phyloP scores from a whole-genome alignment of 768 basidiomycete genomes.

The Heimioporus sp. region DNA sequence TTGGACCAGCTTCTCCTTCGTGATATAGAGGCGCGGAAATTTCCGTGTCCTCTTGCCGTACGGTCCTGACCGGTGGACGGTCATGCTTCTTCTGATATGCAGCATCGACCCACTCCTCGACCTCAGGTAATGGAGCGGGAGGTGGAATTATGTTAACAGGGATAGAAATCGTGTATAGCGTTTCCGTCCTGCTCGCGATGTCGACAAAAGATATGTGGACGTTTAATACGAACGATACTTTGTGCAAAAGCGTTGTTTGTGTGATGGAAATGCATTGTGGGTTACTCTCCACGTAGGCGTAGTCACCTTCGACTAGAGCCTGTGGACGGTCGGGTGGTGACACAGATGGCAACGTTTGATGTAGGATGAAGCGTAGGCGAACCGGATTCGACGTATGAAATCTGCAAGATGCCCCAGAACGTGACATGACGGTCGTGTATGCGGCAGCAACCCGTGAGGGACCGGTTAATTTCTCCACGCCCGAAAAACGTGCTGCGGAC shows the following conservation, averaged over 20 bases:
- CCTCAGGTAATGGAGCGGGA: conserved; percentile 75
- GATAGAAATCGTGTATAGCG: conserved; percentile 59
- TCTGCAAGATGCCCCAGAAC: conserved; percentile 89
- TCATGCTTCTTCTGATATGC: conserved; percentile 91
- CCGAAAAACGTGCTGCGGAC: conserved; percentile 20
- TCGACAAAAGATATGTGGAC: conserved; percentile 79
- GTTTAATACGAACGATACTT: conserved; percentile 73
- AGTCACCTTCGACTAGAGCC: conserved; percentile 42
- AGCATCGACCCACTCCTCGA: conserved; percentile 65
- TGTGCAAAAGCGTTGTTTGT: conserved; percentile 79
- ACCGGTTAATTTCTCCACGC: conserved; percentile 30
- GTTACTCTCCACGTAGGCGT: conserved; percentile 52
- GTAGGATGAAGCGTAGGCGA: conserved; percentile 78
- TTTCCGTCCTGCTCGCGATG: conserved; percentile 64
- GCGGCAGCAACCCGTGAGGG: conserved; percentile 39
- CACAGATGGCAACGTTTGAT: conserved; percentile 51
- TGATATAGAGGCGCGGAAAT: conserved; percentile 61
- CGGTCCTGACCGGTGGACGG: conserved; percentile 68
- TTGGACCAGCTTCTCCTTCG: conserved; percentile 74
- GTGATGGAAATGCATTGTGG: conserved; percentile 73
- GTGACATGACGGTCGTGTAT: conserved; percentile 61
- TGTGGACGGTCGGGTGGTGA: conserved; percentile 48
- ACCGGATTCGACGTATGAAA: conserved; percentile 78
- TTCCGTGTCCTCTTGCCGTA: conserved; percentile 66
- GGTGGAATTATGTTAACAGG: conserved; percentile 73